Conservation (phyloP, 2,329 filamentous ascomycete genomes). For the Chaetoscypha palmicola region DNA sequence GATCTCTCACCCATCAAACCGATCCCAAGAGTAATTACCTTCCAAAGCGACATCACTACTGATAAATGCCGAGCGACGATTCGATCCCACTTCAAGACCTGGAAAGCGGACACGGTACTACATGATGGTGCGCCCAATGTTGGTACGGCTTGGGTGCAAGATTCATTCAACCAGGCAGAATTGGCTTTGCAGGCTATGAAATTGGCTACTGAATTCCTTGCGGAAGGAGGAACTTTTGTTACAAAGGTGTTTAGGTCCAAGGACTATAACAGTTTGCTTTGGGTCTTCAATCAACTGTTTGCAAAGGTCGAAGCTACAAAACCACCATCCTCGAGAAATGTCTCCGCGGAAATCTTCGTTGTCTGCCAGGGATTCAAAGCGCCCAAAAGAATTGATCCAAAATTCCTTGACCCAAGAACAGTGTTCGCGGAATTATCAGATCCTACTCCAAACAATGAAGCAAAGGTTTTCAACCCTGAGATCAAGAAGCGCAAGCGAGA, state of each 20-base stretch:
- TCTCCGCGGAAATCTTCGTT: conserved; percentile 97
- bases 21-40: conserved; percentile 88
- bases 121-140: conserved; percentile 98
- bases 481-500: conserved; percentile 96
- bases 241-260: conserved; percentile 97
- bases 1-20: conserved; percentile 93
- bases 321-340: conserved; percentile 88
- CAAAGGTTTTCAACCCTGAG: conserved; percentile 96
- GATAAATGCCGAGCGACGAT: conserved; percentile 92
- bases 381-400: conserved; percentile 85
- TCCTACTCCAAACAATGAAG: conserved; percentile 87
- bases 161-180: conserved; percentile 96
- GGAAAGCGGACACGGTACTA: conserved; percentile 91
- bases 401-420: conserved; percentile 79
- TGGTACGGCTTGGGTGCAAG: conserved; percentile 95
- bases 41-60: conserved; percentile 96
- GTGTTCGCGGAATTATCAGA: conserved; percentile 91
- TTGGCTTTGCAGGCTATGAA: conserved; percentile 85
- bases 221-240: conserved; percentile 85
- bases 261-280: conserved; percentile 90
- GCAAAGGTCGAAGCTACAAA: conserved; percentile 94
- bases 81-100: conserved; percentile 82
- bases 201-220: conserved; percentile 86
- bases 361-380: conserved; percentile 94
- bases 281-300: conserved; percentile 98